A percentile compares a stretch with the other conserved stretches of the same genome.
Conservation (phyloP, 2,329 filamentous ascomycete genomes). For the Drechslerella dactyloides region DNA sequence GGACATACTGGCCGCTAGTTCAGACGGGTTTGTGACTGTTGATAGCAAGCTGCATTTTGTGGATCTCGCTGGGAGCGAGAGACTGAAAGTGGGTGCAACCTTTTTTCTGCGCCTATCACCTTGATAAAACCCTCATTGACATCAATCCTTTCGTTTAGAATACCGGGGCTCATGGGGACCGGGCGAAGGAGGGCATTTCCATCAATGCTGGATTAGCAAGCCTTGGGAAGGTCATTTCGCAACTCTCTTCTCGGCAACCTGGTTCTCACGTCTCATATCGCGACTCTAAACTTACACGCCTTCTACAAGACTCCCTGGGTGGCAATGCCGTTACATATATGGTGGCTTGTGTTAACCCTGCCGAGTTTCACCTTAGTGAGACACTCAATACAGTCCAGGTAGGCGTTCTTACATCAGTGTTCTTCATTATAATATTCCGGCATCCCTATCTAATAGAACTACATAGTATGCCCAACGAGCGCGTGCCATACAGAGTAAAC, state of each 20-base stretch:
- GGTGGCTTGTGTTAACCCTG: constrained; percentile 97
- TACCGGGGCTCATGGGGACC: constrained; percentile 90
- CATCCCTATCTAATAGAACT: not conserved
- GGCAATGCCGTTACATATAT: constrained; percentile 99
- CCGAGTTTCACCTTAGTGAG: constrained; percentile 96
- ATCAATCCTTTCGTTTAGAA: constrained; percentile 62
- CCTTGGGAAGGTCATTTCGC: constrained; percentile 96
- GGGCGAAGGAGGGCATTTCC: constrained; percentile 93
- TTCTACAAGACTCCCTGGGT: constrained; percentile 94
- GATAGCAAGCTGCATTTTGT: constrained; percentile 99
- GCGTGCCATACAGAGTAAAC: constrained; percentile 95
- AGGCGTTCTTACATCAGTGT: constrained; percentile 6
- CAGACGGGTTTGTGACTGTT: constrained; percentile 75
- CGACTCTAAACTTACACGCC: constrained; percentile 92
- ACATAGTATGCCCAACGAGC: constrained; percentile 88
- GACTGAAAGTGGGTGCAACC: constrained; percentile 69
- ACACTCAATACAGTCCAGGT: constrained; percentile 86
- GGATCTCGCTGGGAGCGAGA: constrained; percentile 93
- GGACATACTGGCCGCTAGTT: constrained; percentile 73
- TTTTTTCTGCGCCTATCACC: not conserved
- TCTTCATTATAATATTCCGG: not conserved
- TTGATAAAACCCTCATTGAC: not conserved
- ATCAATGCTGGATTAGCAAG: constrained; percentile 96
- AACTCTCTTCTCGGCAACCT: constrained; percentile 85
- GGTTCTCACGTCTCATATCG: constrained; percentile 95